Evolutionary conservation across 2,329 filamentous ascomycete species (phyloP).

Genomic region (Fusarium temperatum): DNA sequence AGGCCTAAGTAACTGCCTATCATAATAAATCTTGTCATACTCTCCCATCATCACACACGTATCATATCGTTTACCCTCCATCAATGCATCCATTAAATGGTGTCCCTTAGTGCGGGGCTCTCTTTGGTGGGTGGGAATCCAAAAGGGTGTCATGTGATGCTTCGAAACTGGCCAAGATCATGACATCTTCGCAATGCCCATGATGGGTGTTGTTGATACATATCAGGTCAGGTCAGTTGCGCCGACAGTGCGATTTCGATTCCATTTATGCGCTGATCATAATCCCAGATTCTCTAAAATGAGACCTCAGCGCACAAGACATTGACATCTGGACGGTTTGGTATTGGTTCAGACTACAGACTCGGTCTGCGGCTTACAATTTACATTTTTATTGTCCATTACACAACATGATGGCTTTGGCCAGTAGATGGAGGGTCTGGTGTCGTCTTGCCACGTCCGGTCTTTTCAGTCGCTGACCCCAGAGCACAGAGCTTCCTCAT

Average conservation of each 20-base stretch:
- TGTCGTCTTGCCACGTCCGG: slow-evolving; percentile 30
- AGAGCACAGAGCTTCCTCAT: slow-evolving; percentile 25
- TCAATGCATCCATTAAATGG: slow-evolving; percentile 24
- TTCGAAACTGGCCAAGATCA: slow-evolving; percentile 28
- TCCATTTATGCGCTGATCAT: neutral
- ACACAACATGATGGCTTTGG: slow-evolving; percentile 18
- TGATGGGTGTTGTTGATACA: slow-evolving; percentile 18
- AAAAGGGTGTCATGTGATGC: slow-evolving; percentile 26
- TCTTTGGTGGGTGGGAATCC: slow-evolving; percentile 11
- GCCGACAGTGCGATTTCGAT: slow-evolving; percentile 22
- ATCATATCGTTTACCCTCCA: neutral
- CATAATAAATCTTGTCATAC: slow-evolving; percentile 10
- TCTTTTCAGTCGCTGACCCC: slow-evolving; percentile 28
- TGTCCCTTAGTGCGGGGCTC: slow-evolving; percentile 22
- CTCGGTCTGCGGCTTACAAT: slow-evolving; percentile 20
- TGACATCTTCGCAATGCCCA: slow-evolving; percentile 28
- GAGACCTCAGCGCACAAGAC: neutral
- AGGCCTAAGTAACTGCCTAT: slow-evolving; percentile 11
- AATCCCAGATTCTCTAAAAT: neutral
- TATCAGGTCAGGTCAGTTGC: slow-evolving; percentile 14
- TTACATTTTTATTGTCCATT: neutral
- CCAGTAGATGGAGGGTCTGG: slow-evolving; percentile 26
- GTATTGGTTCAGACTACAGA: slow-evolving; percentile 27
- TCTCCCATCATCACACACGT: slow-evolving; percentile 23
- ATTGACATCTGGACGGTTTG: slow-evolving; percentile 9